Conservation (phyloP, 1,284 basidiomycete species). For the Ustilago sp. region DNA sequence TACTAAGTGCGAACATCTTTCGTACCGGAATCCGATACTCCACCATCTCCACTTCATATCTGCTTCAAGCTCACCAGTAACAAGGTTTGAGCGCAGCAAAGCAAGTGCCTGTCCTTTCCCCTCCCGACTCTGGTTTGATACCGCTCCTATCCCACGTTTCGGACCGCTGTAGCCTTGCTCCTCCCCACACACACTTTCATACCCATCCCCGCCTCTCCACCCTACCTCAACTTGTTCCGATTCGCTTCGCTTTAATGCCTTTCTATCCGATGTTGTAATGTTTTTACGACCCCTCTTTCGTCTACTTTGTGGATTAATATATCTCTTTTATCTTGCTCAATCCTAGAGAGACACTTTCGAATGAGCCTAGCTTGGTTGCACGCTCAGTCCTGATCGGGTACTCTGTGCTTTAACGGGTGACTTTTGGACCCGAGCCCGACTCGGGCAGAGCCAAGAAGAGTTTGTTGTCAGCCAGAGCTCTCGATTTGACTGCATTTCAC, state of each 20-base stretch:
- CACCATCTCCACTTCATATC: neutral
- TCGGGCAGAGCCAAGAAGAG: no score
- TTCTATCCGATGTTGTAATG: neutral
- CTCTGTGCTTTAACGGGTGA: no score
- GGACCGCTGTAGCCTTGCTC: slow-evolving; percentile 2
- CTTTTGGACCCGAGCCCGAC: no score
- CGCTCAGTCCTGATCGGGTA: no score
- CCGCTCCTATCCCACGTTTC: neutral
- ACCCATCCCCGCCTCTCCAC: neutral
- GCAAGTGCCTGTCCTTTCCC: neutral
- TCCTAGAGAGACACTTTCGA: neutral
- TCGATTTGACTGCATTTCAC: no score
- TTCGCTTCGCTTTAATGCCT: no score
- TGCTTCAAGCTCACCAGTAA: slow-evolving; percentile 2
- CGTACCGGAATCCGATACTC: no score
- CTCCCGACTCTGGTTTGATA: neutral
- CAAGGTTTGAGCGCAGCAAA: neutral
- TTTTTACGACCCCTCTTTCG: neutral
- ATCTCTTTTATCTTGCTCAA: neutral
- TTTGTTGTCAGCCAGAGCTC: no score
- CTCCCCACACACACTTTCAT: neutral
- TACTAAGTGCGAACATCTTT: slow-evolving; percentile 15
- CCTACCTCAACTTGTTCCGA: neutral
- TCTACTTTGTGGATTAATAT: slow-evolving; percentile 1
- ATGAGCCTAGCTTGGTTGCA: no score